Percentiles rank a stretch among this genome's conserved stretches.
phyloP scores from a whole-genome alignment of 1,284 basidiomycete genomes.

The Microbotryum lychnidis-dioicae region DNA sequence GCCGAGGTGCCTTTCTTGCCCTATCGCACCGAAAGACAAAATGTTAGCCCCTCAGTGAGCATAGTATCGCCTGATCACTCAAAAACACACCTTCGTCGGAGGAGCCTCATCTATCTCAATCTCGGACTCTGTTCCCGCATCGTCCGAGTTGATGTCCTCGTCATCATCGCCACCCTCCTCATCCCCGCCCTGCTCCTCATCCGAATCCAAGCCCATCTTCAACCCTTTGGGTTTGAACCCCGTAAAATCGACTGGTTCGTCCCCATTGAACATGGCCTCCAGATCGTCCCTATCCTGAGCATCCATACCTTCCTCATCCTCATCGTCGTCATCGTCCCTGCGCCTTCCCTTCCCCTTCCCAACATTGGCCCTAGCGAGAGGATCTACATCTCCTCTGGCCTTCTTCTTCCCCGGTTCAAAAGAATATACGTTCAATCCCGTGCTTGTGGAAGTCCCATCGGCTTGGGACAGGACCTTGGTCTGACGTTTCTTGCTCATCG shows the following conservation, averaged over 20 bases:
- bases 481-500: constrained; percentile 4
- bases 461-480: too few species aligned
- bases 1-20: constrained; percentile 7
- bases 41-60: neutral
- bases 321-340: constrained; percentile 2
- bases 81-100: too few species aligned
- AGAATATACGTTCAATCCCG: constrained; percentile 18
- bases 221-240: constrained; percentile 27
- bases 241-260: constrained; percentile 26
- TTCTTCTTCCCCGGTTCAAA: neutral
- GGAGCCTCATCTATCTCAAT: too few species aligned
- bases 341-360: constrained; percentile 16
- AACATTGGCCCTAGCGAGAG: constrained; percentile 1
- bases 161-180: constrained; percentile 22
- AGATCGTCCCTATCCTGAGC: constrained; percentile 11
- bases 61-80: too few species aligned
- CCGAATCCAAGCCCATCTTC: constrained; percentile 30
- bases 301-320: constrained; percentile 11
- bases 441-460: neutral
- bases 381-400: constrained; percentile 1
- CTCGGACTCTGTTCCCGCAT: constrained; percentile 11
- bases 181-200: constrained; percentile 20
- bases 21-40: neutral
- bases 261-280: constrained; percentile 14
- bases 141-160: constrained; percentile 33